Conservation (phyloP, 2,329 filamentous ascomycete species). For the Orbilia blumenaviensis region DNA sequence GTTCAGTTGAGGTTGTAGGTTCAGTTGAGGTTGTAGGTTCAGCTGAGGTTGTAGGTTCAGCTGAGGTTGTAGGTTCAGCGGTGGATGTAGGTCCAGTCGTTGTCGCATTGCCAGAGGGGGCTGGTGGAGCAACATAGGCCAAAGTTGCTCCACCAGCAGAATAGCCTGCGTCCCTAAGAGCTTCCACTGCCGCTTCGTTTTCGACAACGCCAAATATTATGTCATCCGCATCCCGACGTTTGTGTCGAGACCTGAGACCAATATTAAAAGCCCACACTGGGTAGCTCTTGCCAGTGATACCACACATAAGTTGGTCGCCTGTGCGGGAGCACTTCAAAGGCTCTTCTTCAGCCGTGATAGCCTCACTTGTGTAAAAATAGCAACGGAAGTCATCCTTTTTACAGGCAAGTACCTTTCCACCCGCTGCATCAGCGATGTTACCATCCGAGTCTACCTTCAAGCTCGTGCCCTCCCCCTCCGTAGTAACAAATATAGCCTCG, state of each 20-base stretch:
- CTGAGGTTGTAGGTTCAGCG: background rate
- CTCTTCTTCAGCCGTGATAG: background rate
- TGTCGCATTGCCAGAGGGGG: background rate
- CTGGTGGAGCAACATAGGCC: background rate
- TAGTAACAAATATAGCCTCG: background rate
- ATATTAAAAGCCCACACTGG: background rate
- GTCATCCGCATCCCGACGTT: background rate
- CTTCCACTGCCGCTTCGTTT: background rate
- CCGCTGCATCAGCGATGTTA: background rate
- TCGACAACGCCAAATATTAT: background rate
- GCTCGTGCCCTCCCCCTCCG: background rate
- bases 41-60: background rate
- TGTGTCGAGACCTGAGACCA: background rate
- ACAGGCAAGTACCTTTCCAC: background rate
- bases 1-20: background rate
- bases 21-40: background rate
- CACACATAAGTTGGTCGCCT: background rate
- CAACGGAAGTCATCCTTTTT: background rate
- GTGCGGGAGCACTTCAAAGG: background rate
- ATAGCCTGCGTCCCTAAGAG: background rate
- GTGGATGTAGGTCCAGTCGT: background rate
- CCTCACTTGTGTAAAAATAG: background rate
- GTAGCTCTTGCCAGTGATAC: background rate
- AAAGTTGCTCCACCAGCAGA: background rate
- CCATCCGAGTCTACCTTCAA: background rate